These are phyloP conservation scores for Platanthera zijinensis DNA, from an alignment of 106 monocot genomes.

Conservation along the genomic window DNA sequence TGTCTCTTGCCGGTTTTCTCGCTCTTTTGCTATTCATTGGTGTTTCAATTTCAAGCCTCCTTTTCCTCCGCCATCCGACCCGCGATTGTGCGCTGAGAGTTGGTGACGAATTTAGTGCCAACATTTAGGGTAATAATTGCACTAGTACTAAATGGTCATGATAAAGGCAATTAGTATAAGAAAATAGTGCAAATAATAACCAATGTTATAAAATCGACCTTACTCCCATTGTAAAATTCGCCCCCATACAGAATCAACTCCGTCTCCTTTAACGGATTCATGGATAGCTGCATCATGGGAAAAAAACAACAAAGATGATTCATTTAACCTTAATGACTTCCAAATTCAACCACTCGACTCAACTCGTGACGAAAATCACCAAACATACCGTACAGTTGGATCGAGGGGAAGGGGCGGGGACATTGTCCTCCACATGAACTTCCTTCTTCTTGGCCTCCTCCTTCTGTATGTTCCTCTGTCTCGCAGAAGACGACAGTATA, in stretches of 20 bases:
- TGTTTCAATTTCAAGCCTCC: no score
- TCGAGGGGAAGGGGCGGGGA: constrained; percentile 83
- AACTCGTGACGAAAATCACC: not conserved
- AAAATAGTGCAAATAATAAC: not conserved
- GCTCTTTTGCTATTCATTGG: no score
- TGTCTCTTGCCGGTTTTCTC: no score
- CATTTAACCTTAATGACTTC: not conserved
- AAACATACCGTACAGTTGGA: constrained; percentile 69
- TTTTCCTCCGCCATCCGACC: no score
- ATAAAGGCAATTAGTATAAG: not conserved
- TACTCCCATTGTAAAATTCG: constrained; percentile 96
- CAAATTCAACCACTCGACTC: not conserved
- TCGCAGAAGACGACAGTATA: not conserved
- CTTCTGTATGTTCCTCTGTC: constrained; percentile 83
- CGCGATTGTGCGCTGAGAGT: no score
- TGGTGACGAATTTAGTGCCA: no score
- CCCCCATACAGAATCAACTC: constrained; percentile 92
- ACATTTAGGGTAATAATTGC: not conserved
- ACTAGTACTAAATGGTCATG: not conserved
- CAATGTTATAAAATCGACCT: constrained; percentile 27
- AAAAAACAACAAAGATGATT: constrained; percentile 7
- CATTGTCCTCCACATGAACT: constrained; percentile 86
- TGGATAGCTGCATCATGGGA: constrained; percentile 36
- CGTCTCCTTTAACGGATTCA: constrained; percentile 77
- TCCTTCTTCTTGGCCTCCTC: constrained; percentile 99